Conservation (phyloP, 176 grass and related monocot genomes). For the Raddia guianensis region DNA sequence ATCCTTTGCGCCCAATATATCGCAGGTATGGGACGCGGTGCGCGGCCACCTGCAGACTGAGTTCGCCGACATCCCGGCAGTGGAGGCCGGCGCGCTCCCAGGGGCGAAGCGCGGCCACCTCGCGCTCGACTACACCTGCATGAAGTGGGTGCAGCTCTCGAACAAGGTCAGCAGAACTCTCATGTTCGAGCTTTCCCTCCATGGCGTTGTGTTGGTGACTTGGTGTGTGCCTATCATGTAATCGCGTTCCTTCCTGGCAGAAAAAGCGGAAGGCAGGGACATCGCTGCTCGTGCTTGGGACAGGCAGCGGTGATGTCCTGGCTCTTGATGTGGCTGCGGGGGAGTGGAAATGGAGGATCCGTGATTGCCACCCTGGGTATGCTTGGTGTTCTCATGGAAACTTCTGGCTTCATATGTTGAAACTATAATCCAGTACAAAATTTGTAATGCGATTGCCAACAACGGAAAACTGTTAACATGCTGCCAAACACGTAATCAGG, state of each 20-base stretch:
- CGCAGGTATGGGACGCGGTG: conserved; percentile 89
- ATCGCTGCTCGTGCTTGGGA: conserved; percentile 72
- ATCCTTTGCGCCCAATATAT: background rate
- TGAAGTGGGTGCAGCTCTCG: conserved; percentile 89
- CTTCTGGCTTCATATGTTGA: conserved; percentile 4
- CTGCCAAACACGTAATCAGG: background rate
- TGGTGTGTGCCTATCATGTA: conserved; percentile 18
- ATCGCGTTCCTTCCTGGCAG: conserved; percentile 45
- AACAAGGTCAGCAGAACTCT: conserved; percentile 55
- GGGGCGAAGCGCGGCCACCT: conserved; percentile 78
- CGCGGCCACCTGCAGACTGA: conserved; percentile 80
- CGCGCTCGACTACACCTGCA: conserved; percentile 97
- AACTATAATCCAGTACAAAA: conserved; percentile 3
- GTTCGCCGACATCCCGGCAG: conserved; percentile 66
- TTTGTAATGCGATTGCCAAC: background rate
- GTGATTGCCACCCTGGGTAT: conserved; percentile 74
- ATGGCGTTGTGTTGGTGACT: background rate
- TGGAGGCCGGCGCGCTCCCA: conserved; percentile 45
- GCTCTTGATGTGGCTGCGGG: conserved; percentile 68
- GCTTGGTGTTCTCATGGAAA: conserved; percentile 27
- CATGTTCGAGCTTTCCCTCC: background rate
- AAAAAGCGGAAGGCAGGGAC: conserved; percentile 63
- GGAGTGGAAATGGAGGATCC: conserved; percentile 72
- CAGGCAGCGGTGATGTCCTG: conserved; percentile 71
- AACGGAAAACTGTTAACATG: background rate